Base-by-base conservation (phyloP, 1,139 yeast genomes). In the Nakaseomyces nivariensis region DNA sequence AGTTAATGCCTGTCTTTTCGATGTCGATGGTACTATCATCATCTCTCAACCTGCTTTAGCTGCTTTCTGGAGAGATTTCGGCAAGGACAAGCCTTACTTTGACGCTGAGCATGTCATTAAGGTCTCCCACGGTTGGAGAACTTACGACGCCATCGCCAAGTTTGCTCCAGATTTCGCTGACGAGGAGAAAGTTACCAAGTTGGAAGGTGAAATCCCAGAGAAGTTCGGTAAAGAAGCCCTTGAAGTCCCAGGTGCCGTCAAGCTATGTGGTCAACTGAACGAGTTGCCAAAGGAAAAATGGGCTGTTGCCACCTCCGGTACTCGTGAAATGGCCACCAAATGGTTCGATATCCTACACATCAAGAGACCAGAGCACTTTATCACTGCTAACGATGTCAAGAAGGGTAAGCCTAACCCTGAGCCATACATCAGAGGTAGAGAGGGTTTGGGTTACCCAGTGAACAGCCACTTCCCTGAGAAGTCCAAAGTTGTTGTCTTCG, bases 231-330 rank as follows among this genome's bases (percentile, higher is more conserved):
- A 83, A 61, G 72, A 72, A 58, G 90, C 92, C 54, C 76, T 73
- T 60, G 84, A 87, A 48, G 85, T 86, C 49, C 82, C 84, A 25
- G 95, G 95, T 54, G 85, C 89, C 50, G 81, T 84, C 56, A 75
- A 78, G 60, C 71, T 76, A 27, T 74, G 84, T 52, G 52, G 57
- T 58, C 57, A 67, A 58, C 54, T 68, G 58, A 62, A 67, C 57
- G 56, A 56, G n/a, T 51, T 63, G 45, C 72, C 68, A 52, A 67
- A 67, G 66, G 68, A 79, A 75, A 62, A 76, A 67, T 84, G 90
- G 89, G 90, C 89, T 55, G 84, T 86, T 63, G 95, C 86, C 55
- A 86, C 95, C 41, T 81, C 89, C 48, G 95, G 95, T 60, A 82
- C 92, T 52, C 73, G 76, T 58, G 84, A 80, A 47, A 76, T 86